Conservation (phyloP, 169 alveolate species). For the Plasmodium fragile region DNA sequence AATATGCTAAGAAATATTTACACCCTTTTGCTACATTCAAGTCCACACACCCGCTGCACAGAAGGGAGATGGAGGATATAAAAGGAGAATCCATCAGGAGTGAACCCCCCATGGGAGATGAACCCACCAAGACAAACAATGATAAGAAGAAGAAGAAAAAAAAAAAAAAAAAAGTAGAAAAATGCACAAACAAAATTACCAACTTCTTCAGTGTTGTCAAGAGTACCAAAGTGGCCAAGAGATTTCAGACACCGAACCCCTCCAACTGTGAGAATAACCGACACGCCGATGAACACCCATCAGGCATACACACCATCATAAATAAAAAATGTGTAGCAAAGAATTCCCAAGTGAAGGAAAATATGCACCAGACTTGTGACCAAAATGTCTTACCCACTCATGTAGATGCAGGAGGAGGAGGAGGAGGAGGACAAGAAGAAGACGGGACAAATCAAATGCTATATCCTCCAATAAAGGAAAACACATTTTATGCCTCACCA, state of each 20-base stretch:
- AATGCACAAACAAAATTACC: constrained; percentile 40
- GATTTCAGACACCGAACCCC: not conserved
- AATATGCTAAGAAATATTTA: not conserved
- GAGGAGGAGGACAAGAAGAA: no score
- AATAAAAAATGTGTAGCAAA: not conserved
- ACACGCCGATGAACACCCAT: not conserved
- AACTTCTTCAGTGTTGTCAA: constrained; percentile 31
- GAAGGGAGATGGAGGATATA: not conserved
- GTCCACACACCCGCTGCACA: not conserved
- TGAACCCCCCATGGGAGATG: not conserved
- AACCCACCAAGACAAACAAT: not conserved
- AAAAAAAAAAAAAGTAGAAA: constrained; percentile 18
- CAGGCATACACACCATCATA: not conserved
- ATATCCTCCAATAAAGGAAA: not conserved
- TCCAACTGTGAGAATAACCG: not conserved
- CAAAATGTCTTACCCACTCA: not conserved
- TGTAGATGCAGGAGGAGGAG: constrained; percentile 1
- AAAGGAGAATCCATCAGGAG: not conserved
- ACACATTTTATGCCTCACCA: not conserved
- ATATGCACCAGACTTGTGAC: not conserved
- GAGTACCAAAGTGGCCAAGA: not conserved
- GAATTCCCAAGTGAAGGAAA: not conserved
- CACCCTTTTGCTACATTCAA: not conserved
- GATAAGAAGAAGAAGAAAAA: constrained; percentile 19
- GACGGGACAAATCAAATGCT: not conserved